These are phyloP conservation scores for Croton laevigatus DNA, from an alignment of 441 rosid species.

Conservation along the genomic window DNA sequence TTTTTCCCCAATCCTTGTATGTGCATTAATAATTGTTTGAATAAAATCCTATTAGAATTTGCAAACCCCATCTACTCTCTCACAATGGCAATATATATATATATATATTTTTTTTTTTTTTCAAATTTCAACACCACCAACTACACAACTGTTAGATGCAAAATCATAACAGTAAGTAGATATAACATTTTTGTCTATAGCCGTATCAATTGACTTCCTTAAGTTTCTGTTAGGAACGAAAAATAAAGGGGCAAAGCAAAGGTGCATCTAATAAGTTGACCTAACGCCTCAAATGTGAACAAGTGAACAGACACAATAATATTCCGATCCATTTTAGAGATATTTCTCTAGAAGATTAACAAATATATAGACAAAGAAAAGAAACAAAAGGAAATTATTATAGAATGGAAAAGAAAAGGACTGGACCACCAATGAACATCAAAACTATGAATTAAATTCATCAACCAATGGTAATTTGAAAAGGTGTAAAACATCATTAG, in stretches of 20 bases:
- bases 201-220: not conserved
- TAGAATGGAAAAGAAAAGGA: not conserved
- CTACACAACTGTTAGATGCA: too few species aligned
- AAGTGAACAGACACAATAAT: not conserved
- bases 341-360: not conserved
- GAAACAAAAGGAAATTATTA: not conserved
- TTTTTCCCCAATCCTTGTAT: not conserved
- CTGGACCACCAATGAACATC: not conserved
- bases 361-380: not conserved
- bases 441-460: not conserved
- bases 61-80: not conserved
- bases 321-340: not conserved
- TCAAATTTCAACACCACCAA: not conserved
- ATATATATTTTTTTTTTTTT: not conserved
- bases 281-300: not conserved
- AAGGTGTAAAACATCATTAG: not conserved
- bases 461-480: not conserved
- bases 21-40: not conserved
- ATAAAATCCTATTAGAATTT: not conserved
- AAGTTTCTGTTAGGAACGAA: not conserved
- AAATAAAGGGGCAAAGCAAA: not conserved
- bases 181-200: not conserved
- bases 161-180: too few species aligned
- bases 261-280: not conserved
- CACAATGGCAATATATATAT: not conserved